These are phyloP conservation scores for Nelumbo lutea DNA, from an alignment of 164 flowering plant genomes.

Conservation along the genomic window DNA sequence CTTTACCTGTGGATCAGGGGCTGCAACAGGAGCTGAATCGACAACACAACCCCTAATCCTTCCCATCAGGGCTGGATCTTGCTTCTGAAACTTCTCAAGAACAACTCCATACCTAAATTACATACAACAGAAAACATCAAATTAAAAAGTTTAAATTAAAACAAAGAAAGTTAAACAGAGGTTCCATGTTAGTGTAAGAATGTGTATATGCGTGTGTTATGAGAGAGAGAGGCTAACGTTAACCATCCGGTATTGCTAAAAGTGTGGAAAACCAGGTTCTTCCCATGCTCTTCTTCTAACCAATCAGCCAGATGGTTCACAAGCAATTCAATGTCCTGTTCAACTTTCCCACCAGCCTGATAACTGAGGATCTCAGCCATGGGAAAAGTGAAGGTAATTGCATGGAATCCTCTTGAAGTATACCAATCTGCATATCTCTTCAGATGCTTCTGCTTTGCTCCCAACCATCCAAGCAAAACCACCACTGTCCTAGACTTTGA, in stretches of 20 bases:
- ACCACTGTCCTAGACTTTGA: constrained; percentile 77
- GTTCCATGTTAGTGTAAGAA: neutral
- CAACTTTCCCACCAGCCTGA: constrained; percentile 89
- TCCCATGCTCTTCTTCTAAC: constrained; percentile 79
- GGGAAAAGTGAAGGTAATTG: constrained; percentile 88
- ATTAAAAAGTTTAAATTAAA: constrained; percentile 2
- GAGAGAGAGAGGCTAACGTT: constrained; percentile 51
- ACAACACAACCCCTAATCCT: constrained; percentile 86
- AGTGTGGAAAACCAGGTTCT: constrained; percentile 78
- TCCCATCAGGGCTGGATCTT: constrained; percentile 52
- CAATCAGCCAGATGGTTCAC: constrained; percentile 86
- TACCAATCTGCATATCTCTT: constrained; percentile 94
- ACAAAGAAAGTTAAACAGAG: neutral
- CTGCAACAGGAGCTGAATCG: constrained; percentile 96
- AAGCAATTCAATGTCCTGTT: constrained; percentile 67
- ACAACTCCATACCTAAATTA: constrained; percentile 71
- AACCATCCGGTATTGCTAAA: constrained; percentile 99
- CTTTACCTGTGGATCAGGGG: constrained; percentile 87
- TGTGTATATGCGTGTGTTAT: neutral
- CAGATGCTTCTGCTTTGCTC: constrained; percentile 93
- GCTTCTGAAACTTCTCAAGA: constrained; percentile 67
- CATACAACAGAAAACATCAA: constrained; percentile 1
- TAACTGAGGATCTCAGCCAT: constrained; percentile 82
- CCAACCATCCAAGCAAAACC: constrained; percentile 97
- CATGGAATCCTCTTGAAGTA: constrained; percentile 91